These are phyloP conservation scores for Glycyrrhiza uralensis DNA, from an alignment of 306 rosid genomes.

Conservation along the genomic window DNA sequence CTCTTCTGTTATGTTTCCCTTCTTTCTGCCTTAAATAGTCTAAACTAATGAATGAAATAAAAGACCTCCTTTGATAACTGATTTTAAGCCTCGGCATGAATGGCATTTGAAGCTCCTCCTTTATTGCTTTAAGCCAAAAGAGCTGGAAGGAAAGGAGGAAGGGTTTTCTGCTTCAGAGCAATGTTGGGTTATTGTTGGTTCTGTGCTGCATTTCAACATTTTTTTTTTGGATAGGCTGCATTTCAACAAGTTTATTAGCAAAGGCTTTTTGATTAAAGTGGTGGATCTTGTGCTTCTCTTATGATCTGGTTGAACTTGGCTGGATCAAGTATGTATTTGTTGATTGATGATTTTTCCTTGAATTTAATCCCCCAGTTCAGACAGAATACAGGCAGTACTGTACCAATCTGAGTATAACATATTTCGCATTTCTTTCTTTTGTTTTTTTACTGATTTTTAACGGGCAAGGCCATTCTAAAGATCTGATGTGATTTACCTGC, in stretches of 20 bases:
- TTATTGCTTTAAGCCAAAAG: slow-evolving; percentile 14
- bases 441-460: neutral
- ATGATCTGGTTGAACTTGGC: slow-evolving; percentile 22
- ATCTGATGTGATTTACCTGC: slow-evolving; percentile 14
- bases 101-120: slow-evolving; percentile 25
- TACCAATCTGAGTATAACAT: neutral
- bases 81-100: slow-evolving; percentile 13
- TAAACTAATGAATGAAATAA: slow-evolving; percentile 5
- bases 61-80: slow-evolving; percentile 1
- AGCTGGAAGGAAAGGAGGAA: slow-evolving; percentile 14
- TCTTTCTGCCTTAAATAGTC: neutral
- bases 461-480: neutral
- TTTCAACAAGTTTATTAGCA: slow-evolving; percentile 13
- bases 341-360: neutral
- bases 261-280: slow-evolving; percentile 13
- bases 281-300: slow-evolving; percentile 25
- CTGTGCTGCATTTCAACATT: slow-evolving; percentile 22
- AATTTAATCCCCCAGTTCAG: neutral
- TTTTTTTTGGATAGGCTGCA: too few species aligned
- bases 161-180: slow-evolving; percentile 6
- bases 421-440: neutral
- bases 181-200: slow-evolving; percentile 10
- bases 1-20: neutral
- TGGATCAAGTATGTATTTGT: neutral
- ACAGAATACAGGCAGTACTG: neutral